phyloP scores from a whole-genome alignment of 78 protist genomes.

The Speleostelium caveatum region DNA sequence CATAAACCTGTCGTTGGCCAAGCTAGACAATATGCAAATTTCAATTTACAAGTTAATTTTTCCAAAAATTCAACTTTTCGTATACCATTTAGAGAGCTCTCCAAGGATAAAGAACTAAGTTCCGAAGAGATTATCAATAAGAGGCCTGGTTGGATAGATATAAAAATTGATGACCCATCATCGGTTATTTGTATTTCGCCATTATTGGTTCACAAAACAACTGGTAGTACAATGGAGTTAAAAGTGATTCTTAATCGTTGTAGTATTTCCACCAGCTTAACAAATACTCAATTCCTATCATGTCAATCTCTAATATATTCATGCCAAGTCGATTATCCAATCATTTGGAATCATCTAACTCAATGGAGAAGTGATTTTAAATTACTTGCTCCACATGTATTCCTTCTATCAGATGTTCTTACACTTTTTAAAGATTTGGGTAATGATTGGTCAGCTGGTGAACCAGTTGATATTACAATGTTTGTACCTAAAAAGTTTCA shows the following conservation, averaged over 20 bases:
- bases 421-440: constrained; percentile 66
- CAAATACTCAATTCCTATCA: constrained; percentile 31
- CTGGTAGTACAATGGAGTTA: constrained; percentile 16
- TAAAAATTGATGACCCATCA: constrained; percentile 46
- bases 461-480: constrained; percentile 64
- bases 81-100: constrained; percentile 69
- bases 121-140: constrained; percentile 14
- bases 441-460: constrained; percentile 79
- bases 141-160: constrained; percentile 63
- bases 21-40: constrained; percentile 35
- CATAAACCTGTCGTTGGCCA: constrained; percentile 57
- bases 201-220: background rate
- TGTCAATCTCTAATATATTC: background rate
- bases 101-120: constrained; percentile 25
- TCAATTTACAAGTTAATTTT: constrained; percentile 18
- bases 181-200: constrained; percentile 25
- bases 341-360: constrained; percentile 73
- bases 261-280: constrained; percentile 32
- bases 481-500: constrained; percentile 45
- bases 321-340: constrained; percentile 41
- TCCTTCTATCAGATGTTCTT: constrained; percentile 43
- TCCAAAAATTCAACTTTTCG: constrained; percentile 28
- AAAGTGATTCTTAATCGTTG: constrained; percentile 1
- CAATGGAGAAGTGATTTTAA: constrained; percentile 35
- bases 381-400: constrained; percentile 47